These are phyloP conservation scores for Simmondsia chinensis DNA, from an alignment of 148 eudicot genomes.

Conservation along the genomic window DNA sequence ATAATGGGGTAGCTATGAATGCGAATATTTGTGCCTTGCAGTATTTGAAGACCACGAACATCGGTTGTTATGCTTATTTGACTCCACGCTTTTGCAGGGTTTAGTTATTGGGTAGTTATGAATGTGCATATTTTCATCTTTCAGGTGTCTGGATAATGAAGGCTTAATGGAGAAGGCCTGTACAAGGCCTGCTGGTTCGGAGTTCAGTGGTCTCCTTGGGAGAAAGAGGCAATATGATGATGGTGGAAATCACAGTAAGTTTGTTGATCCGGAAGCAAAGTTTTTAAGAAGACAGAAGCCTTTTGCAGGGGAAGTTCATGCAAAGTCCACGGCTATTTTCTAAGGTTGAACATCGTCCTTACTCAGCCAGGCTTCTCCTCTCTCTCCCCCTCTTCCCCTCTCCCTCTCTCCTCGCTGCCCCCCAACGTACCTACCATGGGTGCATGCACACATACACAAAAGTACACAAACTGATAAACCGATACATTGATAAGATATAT, in stretches of 20 bases:
- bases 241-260: constrained; percentile 10
- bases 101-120: too few species aligned
- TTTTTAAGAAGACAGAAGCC: constrained; percentile 20
- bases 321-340: constrained; percentile 29
- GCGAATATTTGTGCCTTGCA: too few species aligned
- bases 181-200: constrained; percentile 8
- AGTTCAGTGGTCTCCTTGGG: constrained; percentile 10
- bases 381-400: neutral
- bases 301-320: constrained; percentile 16
- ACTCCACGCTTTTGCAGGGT: too few species aligned
- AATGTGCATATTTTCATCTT: constrained; percentile 3
- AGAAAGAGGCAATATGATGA: constrained; percentile 15
- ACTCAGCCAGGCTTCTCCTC: neutral
- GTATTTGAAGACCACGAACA: too few species aligned
- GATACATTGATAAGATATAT: too few species aligned
- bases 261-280: constrained; percentile 12
- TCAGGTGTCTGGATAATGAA: constrained; percentile 14
- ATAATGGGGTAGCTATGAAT: too few species aligned
- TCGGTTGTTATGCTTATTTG: too few species aligned
- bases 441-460: neutral
- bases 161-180: constrained; percentile 7
- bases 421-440: too few species aligned
- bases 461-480: neutral
- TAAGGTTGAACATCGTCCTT: constrained; percentile 18
- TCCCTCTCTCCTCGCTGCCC: neutral